These are phyloP conservation scores for Saposhnikovia divaricata DNA, from an alignment of 129 eudicot genomes.

Conservation along the genomic window DNA sequence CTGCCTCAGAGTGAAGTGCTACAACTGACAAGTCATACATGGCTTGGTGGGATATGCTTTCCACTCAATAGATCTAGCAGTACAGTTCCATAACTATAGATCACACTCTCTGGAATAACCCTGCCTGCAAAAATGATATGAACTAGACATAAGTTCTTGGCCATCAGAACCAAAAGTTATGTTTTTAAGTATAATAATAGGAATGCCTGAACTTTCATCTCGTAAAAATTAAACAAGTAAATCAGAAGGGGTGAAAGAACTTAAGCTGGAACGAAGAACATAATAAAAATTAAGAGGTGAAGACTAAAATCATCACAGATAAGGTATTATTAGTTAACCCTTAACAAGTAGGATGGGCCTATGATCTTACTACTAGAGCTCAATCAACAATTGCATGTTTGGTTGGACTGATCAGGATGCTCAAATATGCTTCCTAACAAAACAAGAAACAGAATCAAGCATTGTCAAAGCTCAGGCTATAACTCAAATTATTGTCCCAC, in stretches of 20 bases:
- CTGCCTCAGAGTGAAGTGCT: neutral
- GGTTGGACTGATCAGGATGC: neutral
- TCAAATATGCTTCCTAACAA: neutral
- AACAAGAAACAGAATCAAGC: neutral
- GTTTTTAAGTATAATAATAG: neutral
- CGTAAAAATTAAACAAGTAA: neutral
- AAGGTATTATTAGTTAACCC: neutral
- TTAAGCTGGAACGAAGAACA: neutral
- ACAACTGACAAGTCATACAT: slow-evolving; percentile 35
- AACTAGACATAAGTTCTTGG: slow-evolving; percentile 9
- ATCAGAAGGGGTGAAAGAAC: neutral
- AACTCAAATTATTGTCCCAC: neutral
- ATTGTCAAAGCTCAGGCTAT: neutral
- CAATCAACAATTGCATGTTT: neutral
- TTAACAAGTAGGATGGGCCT: neutral
- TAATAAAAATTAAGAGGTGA: neutral
- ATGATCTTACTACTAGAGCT: neutral
- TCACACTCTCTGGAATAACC: slow-evolving; percentile 64
- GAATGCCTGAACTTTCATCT: neutral
- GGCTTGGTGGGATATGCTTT: slow-evolving; percentile 74
- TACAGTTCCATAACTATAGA: slow-evolving; percentile 71
- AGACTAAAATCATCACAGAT: neutral
- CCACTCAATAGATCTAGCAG: slow-evolving; percentile 65
- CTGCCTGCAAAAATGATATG: slow-evolving; percentile 42
- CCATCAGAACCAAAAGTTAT: neutral